phyloP scores from a whole-genome alignment of 257 asterid genomes.

The Handroanthus guayacan region DNA sequence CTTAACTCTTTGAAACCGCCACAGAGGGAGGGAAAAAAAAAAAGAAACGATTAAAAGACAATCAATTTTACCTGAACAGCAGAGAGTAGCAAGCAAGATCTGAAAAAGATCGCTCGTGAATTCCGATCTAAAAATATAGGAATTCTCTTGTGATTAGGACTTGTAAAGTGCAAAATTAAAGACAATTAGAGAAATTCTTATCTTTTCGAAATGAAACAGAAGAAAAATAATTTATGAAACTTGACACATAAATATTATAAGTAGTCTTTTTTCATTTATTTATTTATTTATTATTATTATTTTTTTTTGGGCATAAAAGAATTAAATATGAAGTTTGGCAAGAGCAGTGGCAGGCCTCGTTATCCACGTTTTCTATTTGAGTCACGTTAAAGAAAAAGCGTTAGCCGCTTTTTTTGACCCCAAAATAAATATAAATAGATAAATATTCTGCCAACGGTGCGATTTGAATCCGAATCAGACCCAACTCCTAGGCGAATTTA shows the following conservation, averaged over 20 bases:
- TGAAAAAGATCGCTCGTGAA: constrained; percentile 15
- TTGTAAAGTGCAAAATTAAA: not conserved
- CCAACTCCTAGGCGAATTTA: too few species aligned
- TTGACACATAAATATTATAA: too few species aligned
- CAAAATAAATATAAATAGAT: too few species aligned
- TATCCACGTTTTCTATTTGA: constrained; percentile 22
- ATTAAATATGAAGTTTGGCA: not conserved
- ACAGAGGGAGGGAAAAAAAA: not conserved
- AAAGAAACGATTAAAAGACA: not conserved
- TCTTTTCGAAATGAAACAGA: not conserved
- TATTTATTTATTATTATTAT: too few species aligned
- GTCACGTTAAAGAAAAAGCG: not conserved
- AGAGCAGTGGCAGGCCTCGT: not conserved
- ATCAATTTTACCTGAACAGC: constrained; percentile 26
- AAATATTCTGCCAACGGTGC: too few species aligned
- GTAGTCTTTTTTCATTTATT: too few species aligned
- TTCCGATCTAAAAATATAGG: not conserved
- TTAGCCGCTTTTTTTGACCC: not conserved
- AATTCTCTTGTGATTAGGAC: constrained; percentile 29
- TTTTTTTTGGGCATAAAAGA: not conserved
- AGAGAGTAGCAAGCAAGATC: constrained; percentile 8
- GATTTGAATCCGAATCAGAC: too few species aligned
- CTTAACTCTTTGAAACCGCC: not conserved
- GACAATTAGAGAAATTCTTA: not conserved
- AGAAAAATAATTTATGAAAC: not conserved